Evolutionary conservation across 1,139 yeast genomes (phyloP).

Genomic region (Spathaspora sp.): DNA sequence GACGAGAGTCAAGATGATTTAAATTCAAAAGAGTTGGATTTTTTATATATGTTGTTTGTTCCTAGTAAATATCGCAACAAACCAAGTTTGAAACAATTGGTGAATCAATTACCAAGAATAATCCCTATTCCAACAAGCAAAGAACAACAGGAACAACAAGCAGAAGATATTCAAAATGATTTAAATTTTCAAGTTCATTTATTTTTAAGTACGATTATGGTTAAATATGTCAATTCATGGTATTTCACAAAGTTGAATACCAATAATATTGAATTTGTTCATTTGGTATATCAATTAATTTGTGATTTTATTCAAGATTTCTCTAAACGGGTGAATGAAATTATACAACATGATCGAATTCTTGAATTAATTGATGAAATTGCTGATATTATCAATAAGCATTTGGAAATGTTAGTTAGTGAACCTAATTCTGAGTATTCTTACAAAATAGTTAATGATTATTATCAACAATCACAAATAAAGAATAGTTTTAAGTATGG

Average conservation of each 20-base stretch:
- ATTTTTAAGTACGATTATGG: constrained; percentile 34
- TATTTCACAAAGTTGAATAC: constrained; percentile 40
- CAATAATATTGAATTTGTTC: constrained; percentile 36
- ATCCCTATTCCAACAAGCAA: constrained; percentile 16
- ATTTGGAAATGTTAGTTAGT: constrained; percentile 22
- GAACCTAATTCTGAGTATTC: constrained; percentile 11
- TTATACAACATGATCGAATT: constrained; percentile 12
- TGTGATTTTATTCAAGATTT: constrained; percentile 30
- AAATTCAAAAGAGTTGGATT: constrained; percentile 28
- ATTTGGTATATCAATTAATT: constrained; percentile 28
- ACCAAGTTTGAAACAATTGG: constrained; percentile 25
- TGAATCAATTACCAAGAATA: constrained; percentile 27
- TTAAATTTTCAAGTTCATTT: constrained; percentile 40
- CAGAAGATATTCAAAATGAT: constrained; percentile 8
- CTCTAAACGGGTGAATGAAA: constrained; percentile 18
- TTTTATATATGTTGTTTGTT: constrained; percentile 34
- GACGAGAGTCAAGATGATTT: background rate
- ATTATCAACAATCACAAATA: constrained; percentile 4
- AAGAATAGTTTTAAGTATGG: constrained; percentile 13
- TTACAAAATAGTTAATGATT: constrained; percentile 18
- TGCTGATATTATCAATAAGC: constrained; percentile 26
- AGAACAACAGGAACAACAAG: constrained; percentile 12
- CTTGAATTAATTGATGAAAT: constrained; percentile 13
- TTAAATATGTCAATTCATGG: constrained; percentile 41
- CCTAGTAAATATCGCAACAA: constrained; percentile 27